Evolutionary conservation across 2,329 filamentous ascomycete genomes (phyloP).

Genomic region (Aspergillus brasiliensis): DNA sequence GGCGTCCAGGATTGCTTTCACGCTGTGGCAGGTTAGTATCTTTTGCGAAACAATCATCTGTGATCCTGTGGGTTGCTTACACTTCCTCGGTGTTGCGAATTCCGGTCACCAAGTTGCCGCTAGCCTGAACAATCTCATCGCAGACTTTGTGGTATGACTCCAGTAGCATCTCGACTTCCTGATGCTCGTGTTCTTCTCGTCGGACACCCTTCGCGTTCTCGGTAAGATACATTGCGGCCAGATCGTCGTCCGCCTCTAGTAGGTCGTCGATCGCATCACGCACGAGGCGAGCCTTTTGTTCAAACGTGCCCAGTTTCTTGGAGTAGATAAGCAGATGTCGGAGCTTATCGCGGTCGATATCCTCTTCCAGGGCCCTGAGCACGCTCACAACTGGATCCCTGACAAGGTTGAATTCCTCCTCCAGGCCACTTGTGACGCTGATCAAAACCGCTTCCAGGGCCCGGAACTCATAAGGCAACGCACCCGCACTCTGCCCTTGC

Average conservation of each 20-base stretch:
- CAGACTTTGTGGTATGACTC: slow-evolving; percentile 98
- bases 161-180: slow-evolving; percentile 93
- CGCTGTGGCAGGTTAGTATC: slow-evolving; percentile 53
- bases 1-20: slow-evolving; percentile 94
- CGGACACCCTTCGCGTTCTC: slow-evolving; percentile 77
- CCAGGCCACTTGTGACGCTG: slow-evolving; percentile 86
- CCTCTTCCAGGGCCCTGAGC: slow-evolving; percentile 87
- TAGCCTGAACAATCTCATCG: slow-evolving; percentile 96
- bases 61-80: slow-evolving; percentile 54
- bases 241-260: slow-evolving; percentile 92
- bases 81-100: slow-evolving; percentile 99
- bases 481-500: slow-evolving; percentile 52
- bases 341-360: slow-evolving; percentile 93
- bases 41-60: neutral
- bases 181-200: slow-evolving; percentile 81
- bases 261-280: slow-evolving; percentile 93
- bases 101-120: slow-evolving; percentile 86
- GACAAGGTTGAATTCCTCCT: slow-evolving; percentile 92
- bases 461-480: slow-evolving; percentile 91
- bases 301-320: slow-evolving; percentile 94
- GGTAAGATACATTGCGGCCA: slow-evolving; percentile 92
- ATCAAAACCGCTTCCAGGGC: slow-evolving; percentile 94
- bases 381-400: slow-evolving; percentile 89
- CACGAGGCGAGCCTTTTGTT: slow-evolving; percentile 93
- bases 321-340: slow-evolving; percentile 88